Evolutionary conservation across 2,329 filamentous ascomycete species (phyloP).

Genomic region (Ophiostoma pallidulum): DNA sequence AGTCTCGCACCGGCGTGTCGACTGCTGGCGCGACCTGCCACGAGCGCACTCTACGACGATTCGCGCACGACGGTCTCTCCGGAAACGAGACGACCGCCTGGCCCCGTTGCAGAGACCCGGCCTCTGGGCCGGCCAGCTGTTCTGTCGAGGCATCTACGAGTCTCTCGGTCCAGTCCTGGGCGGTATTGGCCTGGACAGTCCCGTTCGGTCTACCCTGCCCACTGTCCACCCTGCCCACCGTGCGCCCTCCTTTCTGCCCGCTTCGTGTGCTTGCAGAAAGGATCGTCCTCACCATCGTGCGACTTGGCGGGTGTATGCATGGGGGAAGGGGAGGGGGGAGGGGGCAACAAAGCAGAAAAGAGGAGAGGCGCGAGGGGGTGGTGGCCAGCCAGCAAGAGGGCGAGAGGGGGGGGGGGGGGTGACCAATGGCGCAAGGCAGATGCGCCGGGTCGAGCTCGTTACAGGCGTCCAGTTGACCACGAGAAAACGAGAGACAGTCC

Average conservation of each 20-base stretch:
- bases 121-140: background rate
- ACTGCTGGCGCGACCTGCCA: conserved; percentile 4
- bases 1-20: background rate
- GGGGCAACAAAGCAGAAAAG: background rate
- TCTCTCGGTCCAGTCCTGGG: background rate
- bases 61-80: background rate
- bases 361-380: background rate
- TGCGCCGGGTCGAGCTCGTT: conserved; percentile 5
- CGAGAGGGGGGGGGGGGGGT: background rate
- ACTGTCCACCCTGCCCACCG: too few relatives aligned
- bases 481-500: conserved; percentile 2
- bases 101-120: background rate
- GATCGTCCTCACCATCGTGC: conserved; percentile 7
- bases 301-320: conserved; percentile 7
- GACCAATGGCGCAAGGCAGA: conserved; percentile 12
- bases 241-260: too few relatives aligned
- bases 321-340: background rate
- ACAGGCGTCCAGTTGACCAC: background rate
- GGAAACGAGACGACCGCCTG: background rate
- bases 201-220: too few relatives aligned
- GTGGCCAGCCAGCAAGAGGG: background rate
- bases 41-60: background rate
- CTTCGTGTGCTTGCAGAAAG: background rate
- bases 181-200: too few relatives aligned
- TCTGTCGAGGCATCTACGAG: background rate